phyloP scores from a whole-genome alignment of 1,284 basidiomycete genomes.

The Tranzscheliella williamsii region DNA sequence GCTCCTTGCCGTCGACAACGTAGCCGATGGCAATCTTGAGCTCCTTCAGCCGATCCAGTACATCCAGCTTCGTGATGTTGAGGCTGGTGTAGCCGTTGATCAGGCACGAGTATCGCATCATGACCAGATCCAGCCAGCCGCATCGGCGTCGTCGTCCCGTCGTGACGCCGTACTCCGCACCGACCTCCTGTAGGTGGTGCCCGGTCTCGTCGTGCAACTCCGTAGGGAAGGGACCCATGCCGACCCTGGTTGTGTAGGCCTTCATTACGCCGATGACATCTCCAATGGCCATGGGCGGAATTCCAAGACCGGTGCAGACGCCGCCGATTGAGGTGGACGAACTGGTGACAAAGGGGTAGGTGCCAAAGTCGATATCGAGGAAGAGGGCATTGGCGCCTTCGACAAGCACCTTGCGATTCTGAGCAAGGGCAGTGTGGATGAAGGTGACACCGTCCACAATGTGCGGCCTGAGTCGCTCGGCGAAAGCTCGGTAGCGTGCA shows the following conservation, averaged over 20 bases:
- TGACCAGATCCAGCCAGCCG: conserved; percentile 96
- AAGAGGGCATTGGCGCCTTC: conserved; percentile 98
- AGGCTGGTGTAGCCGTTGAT: conserved; percentile 95
- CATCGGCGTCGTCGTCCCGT: conserved; percentile 90
- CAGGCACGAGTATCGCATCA: conserved; percentile 85
- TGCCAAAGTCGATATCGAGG: conserved; percentile 97
- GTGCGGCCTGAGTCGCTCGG: conserved; percentile 81
- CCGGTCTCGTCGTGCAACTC: conserved; percentile 88
- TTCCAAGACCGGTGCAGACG: conserved; percentile 92
- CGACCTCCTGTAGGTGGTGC: conserved; percentile 87
- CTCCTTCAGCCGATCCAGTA: conserved; percentile 81
- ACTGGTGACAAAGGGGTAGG: conserved; percentile 95
- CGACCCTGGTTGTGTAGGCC: conserved; percentile 96
- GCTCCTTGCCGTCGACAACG: conserved; percentile 74
- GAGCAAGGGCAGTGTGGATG: conserved; percentile 75
- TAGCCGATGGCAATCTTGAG: conserved; percentile 89
- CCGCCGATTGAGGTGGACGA: conserved; percentile 91
- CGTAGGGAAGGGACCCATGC: conserved; percentile 94
- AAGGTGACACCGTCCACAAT: conserved; percentile 85
- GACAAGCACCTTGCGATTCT: conserved; percentile 80
- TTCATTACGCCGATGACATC: conserved; percentile 89
- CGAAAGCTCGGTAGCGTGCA: conserved; percentile 81
- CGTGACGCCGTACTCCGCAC: conserved; percentile 86
- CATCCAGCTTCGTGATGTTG: conserved; percentile 94
- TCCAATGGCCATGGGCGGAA: conserved; percentile 85